These are phyloP conservation scores for Tuber magnatum DNA, from an alignment of 495 filamentous ascomycete genomes.

Conservation along the genomic window DNA sequence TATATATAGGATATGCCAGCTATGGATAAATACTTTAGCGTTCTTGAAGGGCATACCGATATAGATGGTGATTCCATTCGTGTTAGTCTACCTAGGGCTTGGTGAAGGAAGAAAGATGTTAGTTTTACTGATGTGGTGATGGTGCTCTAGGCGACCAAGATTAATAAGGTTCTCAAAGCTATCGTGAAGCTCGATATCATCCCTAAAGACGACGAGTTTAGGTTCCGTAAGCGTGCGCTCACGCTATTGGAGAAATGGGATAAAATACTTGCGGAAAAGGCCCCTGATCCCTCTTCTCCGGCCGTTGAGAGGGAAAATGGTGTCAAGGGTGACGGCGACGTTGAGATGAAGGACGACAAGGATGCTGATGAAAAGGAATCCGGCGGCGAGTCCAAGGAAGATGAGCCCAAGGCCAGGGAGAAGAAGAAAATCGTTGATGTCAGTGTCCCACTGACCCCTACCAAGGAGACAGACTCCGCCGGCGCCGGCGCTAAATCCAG, in stretches of 20 bases:
- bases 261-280: conserved; percentile 50
- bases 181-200: conserved; percentile 61
- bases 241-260: conserved; percentile 58
- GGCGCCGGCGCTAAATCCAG: background rate
- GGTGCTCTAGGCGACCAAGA: conserved; percentile 62
- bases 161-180: conserved; percentile 66
- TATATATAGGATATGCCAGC: conserved; percentile 32
- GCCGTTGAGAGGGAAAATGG: conserved; percentile 35
- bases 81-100: background rate
- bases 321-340: conserved; percentile 27
- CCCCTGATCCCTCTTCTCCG: conserved; percentile 39
- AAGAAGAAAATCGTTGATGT: conserved; percentile 1
- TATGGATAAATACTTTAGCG: conserved; percentile 30
- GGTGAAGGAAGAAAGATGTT: background rate
- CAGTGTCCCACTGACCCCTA: background rate
- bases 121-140: conserved; percentile 10
- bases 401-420: background rate
- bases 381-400: background rate
- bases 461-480: background rate
- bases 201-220: conserved; percentile 59
- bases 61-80: background rate
- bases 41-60: conserved; percentile 23
- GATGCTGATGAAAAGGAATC: conserved; percentile 16
- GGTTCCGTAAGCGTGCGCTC: conserved; percentile 58
- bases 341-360: conserved; percentile 31